Evolutionary conservation across 2,329 filamentous ascomycete species (phyloP), one percentile per base, ranked within the genome.

Genomic region (Botrytis squamosa): DNA sequence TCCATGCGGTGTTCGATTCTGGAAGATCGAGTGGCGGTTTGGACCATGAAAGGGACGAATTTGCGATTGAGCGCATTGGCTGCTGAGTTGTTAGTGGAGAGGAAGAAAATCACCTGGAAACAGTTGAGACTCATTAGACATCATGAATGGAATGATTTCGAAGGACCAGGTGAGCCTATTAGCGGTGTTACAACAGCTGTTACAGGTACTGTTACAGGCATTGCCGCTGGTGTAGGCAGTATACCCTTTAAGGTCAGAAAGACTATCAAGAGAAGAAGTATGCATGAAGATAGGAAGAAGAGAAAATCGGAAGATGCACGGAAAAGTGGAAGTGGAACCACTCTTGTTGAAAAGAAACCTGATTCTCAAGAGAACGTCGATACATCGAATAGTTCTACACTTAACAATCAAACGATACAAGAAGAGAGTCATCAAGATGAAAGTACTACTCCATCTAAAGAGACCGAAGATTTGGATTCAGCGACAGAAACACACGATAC

Each of bases 61-160:
- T 79, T 93, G 44, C 85, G 88, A 77, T 82, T 94, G 0, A 90
- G 88, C 74, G 84, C 90, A 0, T 76, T 93, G 57, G 91, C 91
- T 3, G 91, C 91, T 0, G 88, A 92, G 40, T 83, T 92, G 2
- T 82, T 92, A 2, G 88, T 92, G 5, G 85, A 87, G 49, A 85
- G 85, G 75, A 89, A 88, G n/a, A 85, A 88, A 75, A 79, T 92
- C 36, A 85, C 86, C 38, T 93, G 90, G 88, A 88, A 86, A 72
- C 87, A 89, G 74, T 81, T 94, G 65, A 86, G 88, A 20, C 84
- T 93, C 0, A 79, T 92, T 14, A 85, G 92, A 14, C 90, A 92
- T 77, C 88, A 87, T 69, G 91, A 93, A 77, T 94, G 91, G 90
- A 92, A 93, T 77, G 91, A 93, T 77, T 93, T 93, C 77, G 90